Base-by-base conservation (phyloP, 1,284 basidiomycete species). In the Pyrrhoderma lamaoense region DNA sequence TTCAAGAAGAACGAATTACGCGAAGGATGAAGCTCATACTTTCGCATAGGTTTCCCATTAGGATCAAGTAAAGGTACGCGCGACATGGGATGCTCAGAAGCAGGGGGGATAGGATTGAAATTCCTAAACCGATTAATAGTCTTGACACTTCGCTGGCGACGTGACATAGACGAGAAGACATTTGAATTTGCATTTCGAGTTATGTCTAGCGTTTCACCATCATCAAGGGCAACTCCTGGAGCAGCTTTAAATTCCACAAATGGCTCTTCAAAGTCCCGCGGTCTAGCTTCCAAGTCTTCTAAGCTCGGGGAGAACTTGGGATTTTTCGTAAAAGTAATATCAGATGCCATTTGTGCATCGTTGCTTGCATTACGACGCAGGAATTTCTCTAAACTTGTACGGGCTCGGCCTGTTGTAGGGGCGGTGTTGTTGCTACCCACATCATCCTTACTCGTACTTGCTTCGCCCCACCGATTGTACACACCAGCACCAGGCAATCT, bases 1-100 rank as follows among this genome's bases (percentile, higher is more conserved):
- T 71, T 60, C 47, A 84, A 70, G 61, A 85, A 85, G 66, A 89
- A 94, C n/a, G 70, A 73, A 65, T 89, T 90, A 52, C 76, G 70
- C 3, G 85, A 88, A 2, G 81, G 80, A 62, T 87, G 78, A 35
- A 72, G 62, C 57, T 80, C 68, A 65, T 83, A 83, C 47, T 79
- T 78, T 43, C 76, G 75, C 45, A 76, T 59, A 16, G 62, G 61
- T 53, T 71, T 70, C 2, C 68, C 67, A 2, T 74, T 47, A 14
- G 39, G n/a, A 21, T 46, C 45, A 19, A 56, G 47, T 5, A 52
- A 27, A 5, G 54, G 51, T 8, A 47, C 48, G 8, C 46, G 40
- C 19, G 42, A 47, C 22, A 42, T 27, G 22, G 54, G 42, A 25
- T 38, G 46, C 3, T 35, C 22, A 5, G 42, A 35, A 16, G 34